A percentile compares a stretch with the other conserved stretches of the same genome.
Evolutionary conservation across 140 eudicot species (phyloP).

Genomic region (Anethum foeniculum): DNA sequence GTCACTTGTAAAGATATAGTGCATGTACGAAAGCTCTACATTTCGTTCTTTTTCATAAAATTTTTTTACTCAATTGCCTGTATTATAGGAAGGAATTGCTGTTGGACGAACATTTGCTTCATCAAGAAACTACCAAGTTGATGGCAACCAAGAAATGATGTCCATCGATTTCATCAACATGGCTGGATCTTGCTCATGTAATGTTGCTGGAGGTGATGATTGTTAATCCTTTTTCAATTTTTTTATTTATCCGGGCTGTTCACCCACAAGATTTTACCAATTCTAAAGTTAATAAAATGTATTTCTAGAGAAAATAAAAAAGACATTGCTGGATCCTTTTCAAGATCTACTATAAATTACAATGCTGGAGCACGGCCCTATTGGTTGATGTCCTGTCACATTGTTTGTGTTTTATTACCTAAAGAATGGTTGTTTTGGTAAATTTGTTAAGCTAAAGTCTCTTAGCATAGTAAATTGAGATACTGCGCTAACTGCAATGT

Average conservation of each 20-base stretch:
- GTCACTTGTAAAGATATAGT: background rate
- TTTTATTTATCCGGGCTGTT: background rate
- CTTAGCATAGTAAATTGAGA: background rate
- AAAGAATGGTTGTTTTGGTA: background rate
- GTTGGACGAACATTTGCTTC: constrained; percentile 96
- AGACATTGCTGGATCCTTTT: constrained; percentile 30
- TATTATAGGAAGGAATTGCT: constrained; percentile 90
- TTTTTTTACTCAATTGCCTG: background rate
- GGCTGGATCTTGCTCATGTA: constrained; percentile 98
- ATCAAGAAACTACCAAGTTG: constrained; percentile 84
- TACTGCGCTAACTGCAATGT: background rate
- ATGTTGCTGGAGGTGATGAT: constrained; percentile 64
- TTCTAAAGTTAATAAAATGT: background rate
- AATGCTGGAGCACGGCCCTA: constrained; percentile 36
- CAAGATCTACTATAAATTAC: constrained; percentile 35
- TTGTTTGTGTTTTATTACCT: background rate
- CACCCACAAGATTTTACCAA: background rate
- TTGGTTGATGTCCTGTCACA: too few relatives aligned
- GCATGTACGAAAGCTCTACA: background rate
- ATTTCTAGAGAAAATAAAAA: background rate
- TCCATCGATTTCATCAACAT: constrained; percentile 92
- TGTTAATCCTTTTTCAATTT: background rate
- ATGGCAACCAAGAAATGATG: constrained; percentile 96
- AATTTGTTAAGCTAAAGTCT: background rate
- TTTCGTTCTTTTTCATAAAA: background rate